phyloP scores from a whole-genome alignment of 1,284 basidiomycete species.

The Austroboletus niveus region DNA sequence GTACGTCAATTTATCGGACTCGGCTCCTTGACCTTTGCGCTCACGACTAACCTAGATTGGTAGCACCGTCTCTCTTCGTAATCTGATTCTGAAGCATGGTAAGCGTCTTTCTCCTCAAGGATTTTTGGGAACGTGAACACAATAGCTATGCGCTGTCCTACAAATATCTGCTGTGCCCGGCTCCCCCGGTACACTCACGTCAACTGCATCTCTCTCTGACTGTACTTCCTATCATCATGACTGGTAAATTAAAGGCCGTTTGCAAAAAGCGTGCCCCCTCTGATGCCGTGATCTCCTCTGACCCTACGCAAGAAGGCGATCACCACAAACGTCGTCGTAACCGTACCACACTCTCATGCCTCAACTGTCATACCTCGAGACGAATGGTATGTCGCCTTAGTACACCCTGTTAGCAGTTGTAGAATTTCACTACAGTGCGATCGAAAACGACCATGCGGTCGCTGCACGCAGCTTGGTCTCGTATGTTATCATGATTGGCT shows the following conservation, averaged over 20 bases:
- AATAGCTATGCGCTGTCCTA: conserved; percentile 13
- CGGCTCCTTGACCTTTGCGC: too few species aligned
- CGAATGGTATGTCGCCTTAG: conserved; percentile 60
- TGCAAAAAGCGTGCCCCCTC: conserved; percentile 28
- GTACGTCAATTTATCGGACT: too few species aligned
- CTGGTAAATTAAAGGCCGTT: conserved; percentile 24
- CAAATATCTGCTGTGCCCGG: conserved; percentile 20
- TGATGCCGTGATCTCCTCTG: conserved; percentile 11
- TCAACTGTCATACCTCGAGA: conserved; percentile 76
- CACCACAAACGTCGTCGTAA: conserved; percentile 60
- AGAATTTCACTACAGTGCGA: conserved; percentile 51
- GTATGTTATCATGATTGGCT: conserved; percentile 36
- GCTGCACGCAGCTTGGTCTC: conserved; percentile 72
- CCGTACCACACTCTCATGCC: conserved; percentile 63
- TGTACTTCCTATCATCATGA: conserved; percentile 14
- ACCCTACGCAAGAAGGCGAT: conserved; percentile 36
- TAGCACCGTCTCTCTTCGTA: conserved; percentile 14
- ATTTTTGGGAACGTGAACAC: conserved; percentile 23
- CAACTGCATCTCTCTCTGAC: not conserved
- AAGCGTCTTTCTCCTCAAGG: not conserved
- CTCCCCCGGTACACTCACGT: conserved; percentile 4
- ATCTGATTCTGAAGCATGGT: conserved; percentile 10
- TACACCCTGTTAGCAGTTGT: not conserved
- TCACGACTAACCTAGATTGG: not conserved
- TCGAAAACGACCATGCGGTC: conserved; percentile 66